Conservation (phyloP, 805 yeast species). For the Zygoascus bituminiphila region DNA sequence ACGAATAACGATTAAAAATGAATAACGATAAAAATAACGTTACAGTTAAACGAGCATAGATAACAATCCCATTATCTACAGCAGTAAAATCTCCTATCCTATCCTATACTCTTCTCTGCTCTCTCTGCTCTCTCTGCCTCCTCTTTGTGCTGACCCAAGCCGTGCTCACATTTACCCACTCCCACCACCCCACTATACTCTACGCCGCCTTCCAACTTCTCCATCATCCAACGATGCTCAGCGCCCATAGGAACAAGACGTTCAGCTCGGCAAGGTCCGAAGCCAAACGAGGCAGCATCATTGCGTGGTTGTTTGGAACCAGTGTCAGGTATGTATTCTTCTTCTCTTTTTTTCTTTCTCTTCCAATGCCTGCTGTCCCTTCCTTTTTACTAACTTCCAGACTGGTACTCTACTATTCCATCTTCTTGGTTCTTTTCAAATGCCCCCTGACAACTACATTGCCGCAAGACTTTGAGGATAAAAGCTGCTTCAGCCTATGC, state of each 20-base stretch:
- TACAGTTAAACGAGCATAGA: too few species aligned
- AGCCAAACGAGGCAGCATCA: neutral
- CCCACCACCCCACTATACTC: neutral
- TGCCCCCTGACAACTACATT: conserved; percentile 16
- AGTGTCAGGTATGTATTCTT: neutral
- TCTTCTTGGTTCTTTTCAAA: conserved; percentile 18
- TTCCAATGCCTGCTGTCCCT: neutral
- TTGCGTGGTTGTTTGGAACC: neutral
- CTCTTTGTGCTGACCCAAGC: too few species aligned
- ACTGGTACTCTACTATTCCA: conserved; percentile 21
- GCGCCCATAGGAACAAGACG: neutral
- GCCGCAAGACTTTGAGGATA: conserved; percentile 1
- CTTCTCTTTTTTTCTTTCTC: neutral
- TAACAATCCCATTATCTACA: too few species aligned
- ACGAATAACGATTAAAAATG: too few species aligned
- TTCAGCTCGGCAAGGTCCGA: neutral
- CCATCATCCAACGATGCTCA: neutral
- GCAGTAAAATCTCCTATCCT: too few species aligned
- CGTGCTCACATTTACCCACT: too few species aligned
- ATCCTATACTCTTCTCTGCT: too few species aligned
- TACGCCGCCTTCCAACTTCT: neutral
- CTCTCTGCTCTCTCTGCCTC: too few species aligned
- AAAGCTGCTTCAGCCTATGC: conserved; percentile 12
- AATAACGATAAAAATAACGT: too few species aligned
- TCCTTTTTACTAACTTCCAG: conserved; percentile 6